phyloP scores from a whole-genome alignment of 164 flowering plant genomes.

The Aristolochia contorta region DNA sequence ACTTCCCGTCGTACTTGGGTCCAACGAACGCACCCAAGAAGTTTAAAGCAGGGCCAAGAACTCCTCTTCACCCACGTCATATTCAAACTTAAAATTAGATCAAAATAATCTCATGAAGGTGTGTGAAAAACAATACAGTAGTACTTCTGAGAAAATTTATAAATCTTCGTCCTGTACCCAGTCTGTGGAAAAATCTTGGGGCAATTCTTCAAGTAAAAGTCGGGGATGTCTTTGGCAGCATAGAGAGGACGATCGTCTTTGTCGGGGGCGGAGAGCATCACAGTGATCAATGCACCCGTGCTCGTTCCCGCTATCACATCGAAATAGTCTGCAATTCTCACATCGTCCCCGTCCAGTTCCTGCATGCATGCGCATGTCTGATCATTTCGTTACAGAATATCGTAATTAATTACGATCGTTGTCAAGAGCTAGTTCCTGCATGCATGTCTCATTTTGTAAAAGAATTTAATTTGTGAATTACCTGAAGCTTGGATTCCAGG shows the following conservation, averaged over 20 bases:
- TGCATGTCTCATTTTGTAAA: no score
- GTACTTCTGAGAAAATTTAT: no score
- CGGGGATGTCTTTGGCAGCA: slow-evolving; percentile 31
- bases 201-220: slow-evolving; percentile 23
- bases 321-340: slow-evolving; percentile 23
- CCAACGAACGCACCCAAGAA: slow-evolving; percentile 6
- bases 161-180: slow-evolving; percentile 1
- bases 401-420: not conserved
- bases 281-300: slow-evolving; percentile 20
- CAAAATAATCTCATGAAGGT: no score
- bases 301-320: slow-evolving; percentile 24
- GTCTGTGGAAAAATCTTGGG: slow-evolving; percentile 33
- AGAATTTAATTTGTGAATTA: no score
- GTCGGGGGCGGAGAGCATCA: slow-evolving; percentile 31
- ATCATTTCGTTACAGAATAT: not conserved
- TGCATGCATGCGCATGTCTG: slow-evolving; percentile 3
- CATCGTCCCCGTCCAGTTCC: slow-evolving; percentile 23
- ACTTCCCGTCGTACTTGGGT: slow-evolving; percentile 17
- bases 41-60: not conserved
- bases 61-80: not conserved
- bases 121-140: no score
- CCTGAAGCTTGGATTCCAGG: slow-evolving; percentile 16
- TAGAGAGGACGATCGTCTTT: slow-evolving; percentile 27
- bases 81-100: no score
- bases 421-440: no score